These are phyloP conservation scores for Penicillium canescens DNA, from an alignment of 495 filamentous ascomycete species.

Conservation along the genomic window DNA sequence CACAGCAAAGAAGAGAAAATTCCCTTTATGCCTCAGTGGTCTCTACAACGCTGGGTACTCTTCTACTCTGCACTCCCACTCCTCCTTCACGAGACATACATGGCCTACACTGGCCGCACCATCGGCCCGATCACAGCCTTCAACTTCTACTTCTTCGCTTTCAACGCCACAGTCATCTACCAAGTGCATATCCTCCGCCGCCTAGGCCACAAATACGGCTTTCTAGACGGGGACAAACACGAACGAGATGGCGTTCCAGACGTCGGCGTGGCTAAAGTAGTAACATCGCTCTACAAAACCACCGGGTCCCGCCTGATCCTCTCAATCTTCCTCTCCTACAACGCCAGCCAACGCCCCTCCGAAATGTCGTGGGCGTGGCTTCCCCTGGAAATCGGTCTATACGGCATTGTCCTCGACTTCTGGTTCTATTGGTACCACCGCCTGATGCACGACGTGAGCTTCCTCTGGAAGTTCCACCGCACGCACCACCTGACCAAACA, in stretches of 20 bases:
- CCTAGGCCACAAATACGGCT: slow-evolving; percentile 30
- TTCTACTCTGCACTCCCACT: slow-evolving; percentile 39
- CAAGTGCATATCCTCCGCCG: slow-evolving; percentile 34
- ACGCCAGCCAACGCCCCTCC: slow-evolving; percentile 17
- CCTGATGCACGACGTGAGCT: slow-evolving; percentile 41
- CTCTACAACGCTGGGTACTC: slow-evolving; percentile 38
- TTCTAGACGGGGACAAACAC: slow-evolving; percentile 34
- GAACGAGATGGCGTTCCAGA: slow-evolving; percentile 33
- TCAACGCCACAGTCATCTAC: slow-evolving; percentile 37
- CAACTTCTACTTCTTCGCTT: slow-evolving; percentile 38
- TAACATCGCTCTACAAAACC: slow-evolving; percentile 31
- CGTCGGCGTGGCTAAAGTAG: slow-evolving; percentile 29
- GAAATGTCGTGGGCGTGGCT: slow-evolving; percentile 52
- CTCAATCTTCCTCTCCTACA: slow-evolving; percentile 27
- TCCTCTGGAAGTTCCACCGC: slow-evolving; percentile 44
- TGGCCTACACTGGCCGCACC: slow-evolving; percentile 28
- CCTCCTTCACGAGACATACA: slow-evolving; percentile 35
- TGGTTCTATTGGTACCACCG: slow-evolving; percentile 50
- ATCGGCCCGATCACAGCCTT: slow-evolving; percentile 33
- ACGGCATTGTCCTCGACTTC: slow-evolving; percentile 45
- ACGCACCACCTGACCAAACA: slow-evolving; percentile 48
- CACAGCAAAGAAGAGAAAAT: slow-evolving; percentile 39
- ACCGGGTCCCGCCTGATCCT: slow-evolving; percentile 33
- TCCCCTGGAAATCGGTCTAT: slow-evolving; percentile 39
- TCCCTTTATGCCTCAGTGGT: slow-evolving; percentile 39